Base-by-base conservation (phyloP, 495 filamentous ascomycete genomes). In the Parmelia sp. region DNA sequence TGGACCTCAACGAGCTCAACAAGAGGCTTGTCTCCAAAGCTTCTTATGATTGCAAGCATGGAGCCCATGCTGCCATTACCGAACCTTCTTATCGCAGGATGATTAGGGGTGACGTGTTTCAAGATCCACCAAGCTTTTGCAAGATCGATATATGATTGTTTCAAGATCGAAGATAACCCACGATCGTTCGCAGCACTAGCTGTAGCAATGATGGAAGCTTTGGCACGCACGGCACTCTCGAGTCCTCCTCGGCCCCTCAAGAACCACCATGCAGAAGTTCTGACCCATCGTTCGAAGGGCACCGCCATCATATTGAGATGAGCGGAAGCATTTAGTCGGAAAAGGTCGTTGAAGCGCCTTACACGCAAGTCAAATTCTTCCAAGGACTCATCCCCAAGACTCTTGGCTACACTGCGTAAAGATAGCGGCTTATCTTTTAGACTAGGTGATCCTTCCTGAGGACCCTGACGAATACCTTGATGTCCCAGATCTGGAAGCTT, bases 241-340 rank as follows among this genome's bases (percentile, higher is more conserved):
- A 96, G 76, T 9, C 83, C 81, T 55, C 84, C 80, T 67, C 90
- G 84, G 60, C 90, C 92, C 42, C 81, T 85, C 64, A 95, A 70
- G 69, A 96, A 96, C 92, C 92, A 96, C 92, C 92, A 96, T 4
- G 88, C 72, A 23, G 84, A 85, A 53, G 84, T 87, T 64, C 87
- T 78, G 17, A 89, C 78, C 79, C 92, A 85, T 69, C 91, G 83
- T 25, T 82, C 75, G 4, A 83, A 78, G 11, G 80, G 80, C 15
- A 81, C 84, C 60, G 79, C 80, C 61, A 79, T 73, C n/a, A 88
- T 57, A 0, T 88, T 84, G 61, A 82, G 83, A n/a, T 83, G 80
- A 49, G 83, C 80, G 69, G 93, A 88, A 4, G 90, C 86, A 56
- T 90, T 86, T 17, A 88, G 73, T 35, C 80, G 76, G 70, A 95